Percentiles rank a stretch among this genome's conserved stretches.
Evolutionary conservation across 495 filamentous ascomycete genomes (phyloP).

Genomic region (Chaetomidium leptoderma): DNA sequence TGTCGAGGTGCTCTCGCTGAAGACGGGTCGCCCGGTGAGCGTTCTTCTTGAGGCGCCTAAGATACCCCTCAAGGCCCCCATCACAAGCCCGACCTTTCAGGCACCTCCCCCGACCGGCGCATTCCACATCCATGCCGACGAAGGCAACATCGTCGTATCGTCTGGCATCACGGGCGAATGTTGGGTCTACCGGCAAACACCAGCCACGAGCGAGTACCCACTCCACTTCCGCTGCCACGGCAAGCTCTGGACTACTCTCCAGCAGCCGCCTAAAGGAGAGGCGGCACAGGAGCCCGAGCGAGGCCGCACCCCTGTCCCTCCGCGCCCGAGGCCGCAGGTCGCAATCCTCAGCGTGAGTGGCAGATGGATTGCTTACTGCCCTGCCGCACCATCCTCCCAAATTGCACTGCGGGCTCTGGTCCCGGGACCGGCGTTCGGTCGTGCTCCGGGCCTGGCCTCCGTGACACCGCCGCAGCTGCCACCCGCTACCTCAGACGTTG

Average conservation of each 20-base stretch:
- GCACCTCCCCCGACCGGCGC: constrained; percentile 64
- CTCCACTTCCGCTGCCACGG: constrained; percentile 62
- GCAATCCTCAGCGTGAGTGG: constrained; percentile 72
- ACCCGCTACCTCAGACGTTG: constrained; percentile 66
- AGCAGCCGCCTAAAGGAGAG: constrained; percentile 49
- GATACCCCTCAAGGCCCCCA: constrained; percentile 43
- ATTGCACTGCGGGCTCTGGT: constrained; percentile 61
- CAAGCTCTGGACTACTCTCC: constrained; percentile 82
- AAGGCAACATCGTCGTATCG: constrained; percentile 62
- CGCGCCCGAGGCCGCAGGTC: constrained; percentile 43
- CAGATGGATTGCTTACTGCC: constrained; percentile 82
- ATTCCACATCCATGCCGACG: constrained; percentile 63
- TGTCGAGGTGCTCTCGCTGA: constrained; percentile 79
- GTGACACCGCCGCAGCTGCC: constrained; percentile 72
- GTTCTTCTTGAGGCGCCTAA: constrained; percentile 60
- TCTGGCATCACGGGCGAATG: constrained; percentile 83
- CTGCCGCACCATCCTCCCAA: constrained; percentile 65
- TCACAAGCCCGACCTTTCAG: constrained; percentile 51
- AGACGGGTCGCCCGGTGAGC: constrained; percentile 59
- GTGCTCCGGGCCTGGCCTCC: constrained; percentile 61
- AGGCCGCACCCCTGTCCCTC: constrained; percentile 34
- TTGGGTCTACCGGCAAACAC: constrained; percentile 60
- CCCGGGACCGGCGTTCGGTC: constrained; percentile 45
- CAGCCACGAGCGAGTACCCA: constrained; percentile 28
- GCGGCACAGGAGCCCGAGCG: constrained; percentile 43